Base-by-base conservation (phyloP, 192 early-diverging fungal species). In the Dispira simplex region DNA sequence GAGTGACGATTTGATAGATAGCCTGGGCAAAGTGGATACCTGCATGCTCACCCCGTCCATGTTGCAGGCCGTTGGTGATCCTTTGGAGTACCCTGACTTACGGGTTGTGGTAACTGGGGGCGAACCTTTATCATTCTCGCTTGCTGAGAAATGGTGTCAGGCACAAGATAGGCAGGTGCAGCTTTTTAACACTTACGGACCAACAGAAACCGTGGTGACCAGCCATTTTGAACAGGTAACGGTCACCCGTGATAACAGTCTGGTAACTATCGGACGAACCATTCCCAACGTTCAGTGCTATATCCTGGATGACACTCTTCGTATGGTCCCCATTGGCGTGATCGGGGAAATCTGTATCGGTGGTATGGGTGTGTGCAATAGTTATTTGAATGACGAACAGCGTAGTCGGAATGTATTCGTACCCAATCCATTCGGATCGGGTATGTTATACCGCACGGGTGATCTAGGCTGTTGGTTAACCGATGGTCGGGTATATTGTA, bases 361-460 rank as follows among this genome's bases (percentile, higher is more conserved):
- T 12, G 56, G 56, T 1, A 12, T 39, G 0, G 71, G 70, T 12
- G 66, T 76, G 11, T 67, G 68, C 14, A 44, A 59, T 8, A 69
- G 72, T 1, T 76, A 76, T 27, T 59, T 69, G 12, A 71, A 74
- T 26, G 47, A 56, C 4, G 67, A 67, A 27, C 70, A 74, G 11
- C 46, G 71, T 18, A 71, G 63, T 9, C 45, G 47, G 0, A 55
- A 74, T 63, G 52, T 46, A 11, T 77, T 77, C 32, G 46, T 77
- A 25, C 65, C 63, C 16, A 71, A 77, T 55, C 73, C 73, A 4
- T 74, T 77, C 27, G 52, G 26, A 16, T 18, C 21, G 2, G 66
- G 44, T 16, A 27, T 63, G 5, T 64, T 75, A 47, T 75, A 72
- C 62, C 67, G 46, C 32, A 65, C 73, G 9, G 73, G 73, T 13